Evolutionary conservation across 1,139 yeast species (phyloP).

Genomic region (Arxiozyma heterogenica): DNA sequence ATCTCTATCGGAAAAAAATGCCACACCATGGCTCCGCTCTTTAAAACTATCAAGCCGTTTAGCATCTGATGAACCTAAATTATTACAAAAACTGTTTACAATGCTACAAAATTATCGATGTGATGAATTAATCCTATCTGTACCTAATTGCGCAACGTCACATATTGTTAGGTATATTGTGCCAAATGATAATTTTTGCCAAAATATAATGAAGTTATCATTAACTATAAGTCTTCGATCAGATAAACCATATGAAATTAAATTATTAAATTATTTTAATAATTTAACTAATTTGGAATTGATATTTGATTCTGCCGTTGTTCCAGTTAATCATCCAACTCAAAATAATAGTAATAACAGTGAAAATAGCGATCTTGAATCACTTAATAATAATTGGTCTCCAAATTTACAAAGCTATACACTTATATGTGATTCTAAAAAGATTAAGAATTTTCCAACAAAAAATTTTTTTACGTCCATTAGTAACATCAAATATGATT

Average conservation of each 20-base stretch:
- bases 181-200: slow-evolving; percentile 6
- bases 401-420: slow-evolving; percentile 14
- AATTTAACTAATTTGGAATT: slow-evolving; percentile 17
- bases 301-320: slow-evolving; percentile 14
- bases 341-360: neutral
- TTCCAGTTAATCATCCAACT: slow-evolving; percentile 9
- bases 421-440: slow-evolving; percentile 20
- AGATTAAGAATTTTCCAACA: slow-evolving; percentile 19
- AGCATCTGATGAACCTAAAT: slow-evolving; percentile 20
- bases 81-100: slow-evolving; percentile 11
- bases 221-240: slow-evolving; percentile 16
- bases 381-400: slow-evolving; percentile 5
- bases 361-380: neutral
- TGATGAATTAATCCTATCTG: slow-evolving; percentile 12
- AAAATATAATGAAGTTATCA: slow-evolving; percentile 14
- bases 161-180: slow-evolving; percentile 12
- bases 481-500: slow-evolving; percentile 4
- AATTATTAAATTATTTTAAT: slow-evolving; percentile 12
- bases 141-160: slow-evolving; percentile 19
- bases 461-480: slow-evolving; percentile 6
- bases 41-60: slow-evolving; percentile 15
- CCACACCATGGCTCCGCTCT: slow-evolving; percentile 5
- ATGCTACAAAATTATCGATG: slow-evolving; percentile 9
- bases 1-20: neutral
- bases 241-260: slow-evolving; percentile 17